phyloP scores from a whole-genome alignment of 805 yeast species.

The Starmerella vaccinii region DNA sequence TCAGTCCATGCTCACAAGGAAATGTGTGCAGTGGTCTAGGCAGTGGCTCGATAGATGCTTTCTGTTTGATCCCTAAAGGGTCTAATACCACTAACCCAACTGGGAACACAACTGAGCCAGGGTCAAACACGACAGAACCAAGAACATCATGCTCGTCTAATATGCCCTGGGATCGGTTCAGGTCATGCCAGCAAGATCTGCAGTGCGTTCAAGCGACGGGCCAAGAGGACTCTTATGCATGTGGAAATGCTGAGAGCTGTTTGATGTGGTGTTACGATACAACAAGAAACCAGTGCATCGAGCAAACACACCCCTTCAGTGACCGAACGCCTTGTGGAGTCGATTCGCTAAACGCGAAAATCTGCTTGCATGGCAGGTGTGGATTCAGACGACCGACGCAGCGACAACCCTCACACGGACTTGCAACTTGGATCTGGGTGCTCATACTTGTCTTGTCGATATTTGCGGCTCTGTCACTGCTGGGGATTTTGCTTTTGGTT shows the following conservation, averaged over 20 bases:
- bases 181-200: slow-evolving; percentile 4
- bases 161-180: neutral
- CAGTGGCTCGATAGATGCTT: slow-evolving; percentile 26
- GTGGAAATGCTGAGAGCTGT: slow-evolving; percentile 9
- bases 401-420: neutral
- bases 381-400: neutral
- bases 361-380: neutral
- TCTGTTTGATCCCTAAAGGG: slow-evolving; percentile 17
- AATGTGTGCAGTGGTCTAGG: slow-evolving; percentile 30
- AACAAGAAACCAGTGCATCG: neutral
- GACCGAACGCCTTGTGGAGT: slow-evolving; percentile 12
- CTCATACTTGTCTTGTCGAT: neutral
- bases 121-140: neutral
- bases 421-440: neutral
- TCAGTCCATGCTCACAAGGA: slow-evolving; percentile 31
- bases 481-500: neutral
- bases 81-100: neutral
- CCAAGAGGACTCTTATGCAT: neutral
- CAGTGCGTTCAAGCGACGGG: slow-evolving; percentile 12
- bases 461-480: neutral
- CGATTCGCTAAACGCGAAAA: neutral
- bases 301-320: neutral
- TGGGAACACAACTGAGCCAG: too few relatives aligned
- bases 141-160: neutral
- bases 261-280: slow-evolving; percentile 6